Evolutionary conservation across 352 stramenopile species (phyloP).

Genomic region (Pythium utonaiense): DNA sequence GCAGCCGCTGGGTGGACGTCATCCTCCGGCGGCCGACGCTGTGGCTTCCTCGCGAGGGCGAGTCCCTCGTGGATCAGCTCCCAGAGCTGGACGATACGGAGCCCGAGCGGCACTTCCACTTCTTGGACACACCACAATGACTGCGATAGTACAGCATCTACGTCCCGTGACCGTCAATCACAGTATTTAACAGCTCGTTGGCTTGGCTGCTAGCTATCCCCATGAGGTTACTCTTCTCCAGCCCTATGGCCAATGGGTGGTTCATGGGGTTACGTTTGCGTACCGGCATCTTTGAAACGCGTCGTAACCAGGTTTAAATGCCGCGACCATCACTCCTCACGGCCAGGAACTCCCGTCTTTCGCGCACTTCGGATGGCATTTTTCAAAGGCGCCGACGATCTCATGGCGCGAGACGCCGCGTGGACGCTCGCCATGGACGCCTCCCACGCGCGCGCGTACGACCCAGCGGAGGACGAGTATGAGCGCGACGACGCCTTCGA

Average conservation of each 20-base stretch:
- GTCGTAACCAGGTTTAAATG: not conserved
- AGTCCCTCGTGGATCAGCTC: slow-evolving; percentile 35
- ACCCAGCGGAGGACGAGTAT: slow-evolving; percentile 3
- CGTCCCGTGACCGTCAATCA: not conserved
- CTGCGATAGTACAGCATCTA: too few relatives aligned
- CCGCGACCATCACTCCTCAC: slow-evolving; percentile 19
- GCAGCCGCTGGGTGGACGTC: slow-evolving; percentile 22
- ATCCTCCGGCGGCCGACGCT: slow-evolving; percentile 36
- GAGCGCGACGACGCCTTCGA: slow-evolving; percentile 29
- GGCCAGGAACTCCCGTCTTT: slow-evolving; percentile 4
- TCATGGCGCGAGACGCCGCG: not conserved
- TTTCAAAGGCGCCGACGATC: slow-evolving; percentile 3
- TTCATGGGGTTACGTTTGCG: too few relatives aligned
- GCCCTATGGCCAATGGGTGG: too few relatives aligned
- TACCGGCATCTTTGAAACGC: not conserved
- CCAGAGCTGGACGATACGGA: slow-evolving; percentile 31
- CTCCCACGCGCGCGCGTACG: not conserved
- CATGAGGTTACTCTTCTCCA: not conserved
- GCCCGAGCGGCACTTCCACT: slow-evolving; percentile 30
- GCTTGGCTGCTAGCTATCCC: not conserved
- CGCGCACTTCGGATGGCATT: not conserved
- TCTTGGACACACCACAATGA: not conserved
- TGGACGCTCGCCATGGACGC: slow-evolving; percentile 1
- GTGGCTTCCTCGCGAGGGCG: slow-evolving; percentile 37
- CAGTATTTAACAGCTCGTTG: not conserved